These are phyloP conservation scores for Chlorella vulgaris DNA, from an alignment of 139 green algal genomes.

Conservation along the genomic window DNA sequence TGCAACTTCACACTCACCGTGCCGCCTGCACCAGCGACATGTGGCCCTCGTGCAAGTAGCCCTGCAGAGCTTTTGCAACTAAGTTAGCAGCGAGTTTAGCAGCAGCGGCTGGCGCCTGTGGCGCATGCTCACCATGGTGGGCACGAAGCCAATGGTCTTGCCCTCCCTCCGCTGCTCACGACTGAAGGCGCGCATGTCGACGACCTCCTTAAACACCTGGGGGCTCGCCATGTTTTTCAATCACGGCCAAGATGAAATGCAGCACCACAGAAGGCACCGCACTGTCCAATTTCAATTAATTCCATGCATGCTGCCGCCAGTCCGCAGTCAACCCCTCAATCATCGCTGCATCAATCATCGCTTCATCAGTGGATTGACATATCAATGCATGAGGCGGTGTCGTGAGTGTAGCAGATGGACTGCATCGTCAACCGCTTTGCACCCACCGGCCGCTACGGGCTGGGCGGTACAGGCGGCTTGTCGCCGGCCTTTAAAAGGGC, in stretches of 20 bases:
- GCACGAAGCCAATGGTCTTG: constrained; percentile 86
- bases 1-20: constrained; percentile 44
- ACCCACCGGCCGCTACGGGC: too few relatives aligned
- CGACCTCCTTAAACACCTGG: constrained; percentile 47
- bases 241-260: background rate
- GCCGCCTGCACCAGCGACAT: constrained; percentile 83
- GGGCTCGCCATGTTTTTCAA: constrained; percentile 19
- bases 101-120: too few relatives aligned
- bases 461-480: too few relatives aligned
- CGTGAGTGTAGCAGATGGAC: too few relatives aligned
- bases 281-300: background rate
- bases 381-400: too few relatives aligned
- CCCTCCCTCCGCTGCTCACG: constrained; percentile 64
- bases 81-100: background rate
- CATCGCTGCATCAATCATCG: too few relatives aligned
- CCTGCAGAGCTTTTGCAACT: constrained; percentile 62
- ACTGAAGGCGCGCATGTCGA: constrained; percentile 79
- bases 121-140: constrained; percentile 88
- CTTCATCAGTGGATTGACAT: too few relatives aligned
- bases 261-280: background rate
- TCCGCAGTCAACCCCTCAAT: background rate
- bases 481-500: too few relatives aligned
- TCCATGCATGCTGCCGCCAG: background rate
- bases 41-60: constrained; percentile 94
- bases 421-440: too few relatives aligned